A percentile compares a stretch with the other conserved stretches of the same genome.
Evolutionary conservation across 2,329 filamentous ascomycete genomes (phyloP).

Genomic region (Venturia oleaginea): DNA sequence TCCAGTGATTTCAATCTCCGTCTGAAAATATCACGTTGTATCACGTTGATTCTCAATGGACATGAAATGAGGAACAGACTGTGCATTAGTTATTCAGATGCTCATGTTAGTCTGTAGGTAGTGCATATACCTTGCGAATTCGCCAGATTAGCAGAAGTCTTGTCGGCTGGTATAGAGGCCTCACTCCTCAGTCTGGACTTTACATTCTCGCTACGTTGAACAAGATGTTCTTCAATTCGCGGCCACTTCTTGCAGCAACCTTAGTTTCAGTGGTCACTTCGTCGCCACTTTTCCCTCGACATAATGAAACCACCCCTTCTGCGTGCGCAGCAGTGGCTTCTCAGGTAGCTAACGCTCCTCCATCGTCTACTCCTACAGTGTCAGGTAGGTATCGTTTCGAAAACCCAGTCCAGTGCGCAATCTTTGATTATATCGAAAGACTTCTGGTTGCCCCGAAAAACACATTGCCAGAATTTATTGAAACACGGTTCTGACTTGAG

Average conservation of each 20-base stretch:
- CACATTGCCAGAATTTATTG: no score
- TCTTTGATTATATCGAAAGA: no score
- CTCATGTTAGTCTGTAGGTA: not conserved
- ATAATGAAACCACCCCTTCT: not conserved
- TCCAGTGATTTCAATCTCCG: not conserved
- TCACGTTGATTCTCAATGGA: not conserved
- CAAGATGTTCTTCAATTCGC: not conserved
- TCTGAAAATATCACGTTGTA: not conserved
- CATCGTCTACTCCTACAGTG: conserved; percentile 16
- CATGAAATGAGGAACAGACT: not conserved
- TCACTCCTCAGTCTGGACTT: not conserved
- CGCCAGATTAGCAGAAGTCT: not conserved
- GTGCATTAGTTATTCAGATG: not conserved
- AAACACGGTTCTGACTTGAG: no score
- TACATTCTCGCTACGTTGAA: not conserved
- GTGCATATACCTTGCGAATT: not conserved
- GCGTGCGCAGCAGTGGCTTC: conserved; percentile 1
- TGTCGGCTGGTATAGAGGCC: not conserved
- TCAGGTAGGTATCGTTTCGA: conserved; percentile 16
- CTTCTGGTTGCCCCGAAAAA: no score
- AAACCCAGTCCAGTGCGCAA: no score
- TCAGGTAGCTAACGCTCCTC: not conserved
- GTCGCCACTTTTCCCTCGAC: not conserved
- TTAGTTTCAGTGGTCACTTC: not conserved
- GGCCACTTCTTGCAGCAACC: not conserved